Percentiles rank a stretch among this genome's conserved stretches.
Evolutionary conservation across 306 rosid species (phyloP).

Genomic region (Potentilla sterilis): DNA sequence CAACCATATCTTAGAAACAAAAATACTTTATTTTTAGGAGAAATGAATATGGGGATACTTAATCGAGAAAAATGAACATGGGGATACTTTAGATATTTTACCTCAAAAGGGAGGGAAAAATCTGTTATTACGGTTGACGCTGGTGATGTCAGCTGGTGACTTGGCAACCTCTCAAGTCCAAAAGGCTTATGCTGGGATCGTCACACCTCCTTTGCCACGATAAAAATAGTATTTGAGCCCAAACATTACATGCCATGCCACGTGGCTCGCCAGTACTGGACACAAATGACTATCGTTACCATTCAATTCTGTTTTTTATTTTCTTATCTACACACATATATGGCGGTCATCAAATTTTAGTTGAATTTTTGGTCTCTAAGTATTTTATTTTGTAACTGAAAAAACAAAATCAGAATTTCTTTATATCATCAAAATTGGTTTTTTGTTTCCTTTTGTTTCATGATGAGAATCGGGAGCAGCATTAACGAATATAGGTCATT

Average conservation of each 20-base stretch:
- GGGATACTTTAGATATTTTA: not conserved
- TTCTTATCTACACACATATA: conserved; percentile 29
- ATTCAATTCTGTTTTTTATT: conserved; percentile 18
- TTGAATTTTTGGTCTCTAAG: not conserved
- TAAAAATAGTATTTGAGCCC: conserved; percentile 18
- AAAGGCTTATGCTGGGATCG: conserved; percentile 19
- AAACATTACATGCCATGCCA: conserved; percentile 30
- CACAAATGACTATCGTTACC: conserved; percentile 3
- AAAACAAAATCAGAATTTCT: too few relatives aligned
- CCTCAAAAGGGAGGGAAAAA: not conserved
- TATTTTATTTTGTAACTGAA: too few relatives aligned
- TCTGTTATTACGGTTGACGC: conserved; percentile 6
- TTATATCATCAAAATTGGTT: too few relatives aligned
- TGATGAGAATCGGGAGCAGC: too few relatives aligned
- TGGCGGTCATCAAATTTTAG: not conserved
- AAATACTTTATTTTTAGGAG: not conserved
- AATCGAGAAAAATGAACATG: not conserved
- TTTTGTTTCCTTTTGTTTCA: too few relatives aligned
- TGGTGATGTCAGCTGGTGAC: not conserved
- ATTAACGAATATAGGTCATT: not conserved
- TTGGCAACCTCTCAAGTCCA: not conserved
- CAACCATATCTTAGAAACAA: not conserved
- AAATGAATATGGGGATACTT: not conserved
- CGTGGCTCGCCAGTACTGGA: conserved; percentile 30
- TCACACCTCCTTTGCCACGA: not conserved